phyloP scores from a whole-genome alignment of 176 grass and related monocot species.

The Triticum dicoccoides region DNA sequence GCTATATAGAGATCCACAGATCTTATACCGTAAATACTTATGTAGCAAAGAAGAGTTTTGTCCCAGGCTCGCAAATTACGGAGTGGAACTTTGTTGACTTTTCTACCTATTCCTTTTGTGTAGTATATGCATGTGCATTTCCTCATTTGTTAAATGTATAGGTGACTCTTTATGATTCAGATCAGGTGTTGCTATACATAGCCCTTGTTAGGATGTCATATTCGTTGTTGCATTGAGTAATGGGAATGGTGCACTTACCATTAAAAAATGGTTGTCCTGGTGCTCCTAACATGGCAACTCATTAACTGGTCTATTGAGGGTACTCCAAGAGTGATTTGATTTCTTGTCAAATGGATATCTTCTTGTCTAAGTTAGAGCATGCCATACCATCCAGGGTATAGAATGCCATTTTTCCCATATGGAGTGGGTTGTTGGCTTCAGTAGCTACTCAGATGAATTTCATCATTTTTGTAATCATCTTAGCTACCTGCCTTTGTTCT shows the following conservation, averaged over 20 bases:
- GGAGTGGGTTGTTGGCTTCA: background rate
- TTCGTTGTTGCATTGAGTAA: slow-evolving; percentile 37
- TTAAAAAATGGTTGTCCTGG: slow-evolving; percentile 34
- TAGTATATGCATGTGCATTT: slow-evolving; percentile 5
- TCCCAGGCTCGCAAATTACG: background rate
- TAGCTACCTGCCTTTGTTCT: background rate
- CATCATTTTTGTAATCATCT: background rate
- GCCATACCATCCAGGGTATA: background rate
- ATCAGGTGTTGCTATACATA: slow-evolving; percentile 24
- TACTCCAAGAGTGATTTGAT: background rate
- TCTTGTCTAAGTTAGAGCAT: slow-evolving; percentile 30
- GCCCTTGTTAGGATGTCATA: slow-evolving; percentile 34
- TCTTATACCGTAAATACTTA: background rate
- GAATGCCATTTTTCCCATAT: background rate
- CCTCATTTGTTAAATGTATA: slow-evolving; percentile 9
- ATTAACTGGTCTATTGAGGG: background rate
- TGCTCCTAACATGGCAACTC: slow-evolving; percentile 34
- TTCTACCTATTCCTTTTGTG: slow-evolving; percentile 13
- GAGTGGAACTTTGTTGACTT: slow-evolving; percentile 9
- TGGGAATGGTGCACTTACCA: background rate
- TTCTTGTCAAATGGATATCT: background rate
- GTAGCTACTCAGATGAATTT: background rate
- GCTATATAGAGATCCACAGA: background rate
- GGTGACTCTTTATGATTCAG: slow-evolving; percentile 13
- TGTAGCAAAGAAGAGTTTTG: background rate